These are phyloP conservation scores for Pascua guehoae DNA, from an alignment of 1,284 basidiomycete genomes.

Conservation along the genomic window DNA sequence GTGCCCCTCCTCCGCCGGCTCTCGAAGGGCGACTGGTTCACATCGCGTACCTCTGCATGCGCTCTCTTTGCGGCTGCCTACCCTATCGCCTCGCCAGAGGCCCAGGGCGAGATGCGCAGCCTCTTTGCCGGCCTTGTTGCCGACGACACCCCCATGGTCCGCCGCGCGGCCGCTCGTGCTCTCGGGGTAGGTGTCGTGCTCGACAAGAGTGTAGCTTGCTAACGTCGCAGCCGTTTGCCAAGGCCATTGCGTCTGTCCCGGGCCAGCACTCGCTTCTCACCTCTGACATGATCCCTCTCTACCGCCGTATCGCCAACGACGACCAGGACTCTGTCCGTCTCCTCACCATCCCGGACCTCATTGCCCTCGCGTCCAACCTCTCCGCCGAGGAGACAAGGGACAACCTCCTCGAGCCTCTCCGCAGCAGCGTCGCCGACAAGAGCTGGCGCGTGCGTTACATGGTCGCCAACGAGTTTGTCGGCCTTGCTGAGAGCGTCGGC, in stretches of 20 bases:
- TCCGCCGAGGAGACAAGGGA: slow-evolving; percentile 84
- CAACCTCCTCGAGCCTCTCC: slow-evolving; percentile 81
- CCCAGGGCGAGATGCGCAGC: slow-evolving; percentile 87
- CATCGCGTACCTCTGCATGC: slow-evolving; percentile 93
- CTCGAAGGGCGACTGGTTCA: slow-evolving; percentile 97
- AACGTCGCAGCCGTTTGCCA: slow-evolving; percentile 63
- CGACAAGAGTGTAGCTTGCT: background rate
- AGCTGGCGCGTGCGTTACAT: slow-evolving; percentile 99
- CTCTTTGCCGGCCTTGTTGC: slow-evolving; percentile 77
- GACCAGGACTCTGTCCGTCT: slow-evolving; percentile 98
- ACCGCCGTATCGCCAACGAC: slow-evolving; percentile 89
- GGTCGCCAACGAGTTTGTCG: slow-evolving; percentile 97
- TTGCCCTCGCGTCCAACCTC: slow-evolving; percentile 83
- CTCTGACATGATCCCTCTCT: slow-evolving; percentile 85
- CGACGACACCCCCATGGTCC: slow-evolving; percentile 99
- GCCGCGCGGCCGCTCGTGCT: slow-evolving; percentile 93
- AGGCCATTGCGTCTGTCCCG: slow-evolving; percentile 57
- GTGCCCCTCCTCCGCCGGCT: slow-evolving; percentile 88
- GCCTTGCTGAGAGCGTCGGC: slow-evolving; percentile 84
- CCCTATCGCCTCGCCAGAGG: slow-evolving; percentile 63
- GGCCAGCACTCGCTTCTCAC: slow-evolving; percentile 68
- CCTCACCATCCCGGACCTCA: slow-evolving; percentile 92
- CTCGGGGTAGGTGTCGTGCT: slow-evolving; percentile 67
- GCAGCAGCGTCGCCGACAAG: slow-evolving; percentile 86
- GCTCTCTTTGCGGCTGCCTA: slow-evolving; percentile 94